Evolutionary conservation across 1,284 basidiomycete species (phyloP), one percentile per base, ranked within the genome.

Genomic region (Xanthoconium separans): DNA sequence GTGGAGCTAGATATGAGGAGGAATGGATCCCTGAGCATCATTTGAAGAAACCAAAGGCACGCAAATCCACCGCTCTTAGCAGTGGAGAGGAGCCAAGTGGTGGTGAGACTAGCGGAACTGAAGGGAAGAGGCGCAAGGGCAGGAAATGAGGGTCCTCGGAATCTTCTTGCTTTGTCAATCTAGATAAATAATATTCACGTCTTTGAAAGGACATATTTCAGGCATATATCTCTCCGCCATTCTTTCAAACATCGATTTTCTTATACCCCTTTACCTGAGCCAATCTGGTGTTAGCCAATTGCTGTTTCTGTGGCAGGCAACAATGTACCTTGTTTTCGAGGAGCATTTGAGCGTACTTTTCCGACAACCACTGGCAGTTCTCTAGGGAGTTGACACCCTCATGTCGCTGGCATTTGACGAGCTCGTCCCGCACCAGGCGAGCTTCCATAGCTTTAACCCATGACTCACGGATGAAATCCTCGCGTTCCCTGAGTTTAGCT

Each of bases 361-460:
- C 89, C 40, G 91, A 84, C 52, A 97, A 73, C 72, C 90, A 89
- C 69, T 84, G 87, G 78, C 96, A 99, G 65, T 85, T 91, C 74
- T 95, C 89, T 57, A 90, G 84, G 65, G 92, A 85, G 74, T 97
- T 96, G 43, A 95, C 91, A 51, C 95, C 94, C 76, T 99, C 96
- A 20, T 82, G 80, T 65, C 85, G 82, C 70, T 96, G 93, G 75
- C 96, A 99, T 73, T 94, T 95, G 59, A 87, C 83, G 53, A 99
- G 83, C 73, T 97, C 92, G 59, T 93, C 88, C 58, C 88, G 85
- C 50, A 98, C 93, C 55, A 99, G 79, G 48, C 93, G 85, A 22
- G 88, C 86, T 74, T 98, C 93, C 94, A 98, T 97, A 27, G 91
- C 87, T 66, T 87, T 89, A 44, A 98, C 81, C 96, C 96, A 99